Conservation (phyloP, 148 eudicot genomes). For the Chenopodium quinoa region DNA sequence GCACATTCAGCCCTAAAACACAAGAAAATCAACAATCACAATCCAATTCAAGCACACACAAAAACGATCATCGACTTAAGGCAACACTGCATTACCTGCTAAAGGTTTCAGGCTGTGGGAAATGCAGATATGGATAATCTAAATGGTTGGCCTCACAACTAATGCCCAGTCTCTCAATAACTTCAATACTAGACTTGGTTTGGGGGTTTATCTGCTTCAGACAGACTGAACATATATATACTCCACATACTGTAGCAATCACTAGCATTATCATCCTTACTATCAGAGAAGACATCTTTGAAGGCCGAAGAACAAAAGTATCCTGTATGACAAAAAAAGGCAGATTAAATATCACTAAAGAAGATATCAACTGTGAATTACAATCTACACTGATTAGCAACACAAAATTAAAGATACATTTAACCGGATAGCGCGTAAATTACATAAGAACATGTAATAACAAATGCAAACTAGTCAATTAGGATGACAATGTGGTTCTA, state of each 20-base stretch:
- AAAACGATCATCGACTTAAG: not conserved
- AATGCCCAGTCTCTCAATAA: conserved; percentile 38
- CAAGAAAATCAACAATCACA: conserved; percentile 2
- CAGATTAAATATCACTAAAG: conserved; percentile 12
- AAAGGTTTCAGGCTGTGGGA: conserved; percentile 74
- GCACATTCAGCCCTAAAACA: conserved; percentile 75
- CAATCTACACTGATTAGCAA: not conserved
- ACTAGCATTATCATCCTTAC: conserved; percentile 56
- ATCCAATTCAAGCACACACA: not conserved
- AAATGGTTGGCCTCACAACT: conserved; percentile 27
- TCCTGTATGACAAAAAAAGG: conserved; percentile 45
- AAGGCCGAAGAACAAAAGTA: conserved; percentile 47
- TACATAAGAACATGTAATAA: not conserved
- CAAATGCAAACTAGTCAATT: too few relatives aligned
- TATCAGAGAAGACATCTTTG: conserved; percentile 62
- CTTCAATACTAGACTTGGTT: conserved; percentile 39
- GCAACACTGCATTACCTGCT: conserved; percentile 43
- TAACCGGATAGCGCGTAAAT: not conserved
- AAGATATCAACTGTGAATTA: not conserved
- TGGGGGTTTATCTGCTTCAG: conserved; percentile 51
- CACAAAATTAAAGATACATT: not conserved
- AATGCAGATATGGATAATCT: conserved; percentile 50
- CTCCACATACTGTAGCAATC: conserved; percentile 57
- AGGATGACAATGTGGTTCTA: not conserved
- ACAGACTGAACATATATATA: conserved; percentile 77